Base-by-base conservation (phyloP, 2,329 filamentous ascomycete species). In the Diaporthe humulicola region DNA sequence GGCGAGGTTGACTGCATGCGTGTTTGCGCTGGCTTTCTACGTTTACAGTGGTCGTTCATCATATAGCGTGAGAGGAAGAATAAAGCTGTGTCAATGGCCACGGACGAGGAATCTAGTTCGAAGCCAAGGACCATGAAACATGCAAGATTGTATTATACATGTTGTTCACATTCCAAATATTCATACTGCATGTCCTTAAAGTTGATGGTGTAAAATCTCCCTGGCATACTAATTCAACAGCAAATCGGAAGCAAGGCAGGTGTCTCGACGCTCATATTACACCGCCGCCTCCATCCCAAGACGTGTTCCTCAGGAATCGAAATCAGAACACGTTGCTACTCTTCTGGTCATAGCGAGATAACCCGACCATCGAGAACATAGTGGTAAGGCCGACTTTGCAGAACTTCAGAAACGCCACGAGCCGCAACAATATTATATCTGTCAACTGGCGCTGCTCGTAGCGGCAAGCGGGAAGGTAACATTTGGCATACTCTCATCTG, bases 31-130 rank as follows among this genome's bases (percentile, higher is more conserved):
- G 28, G 25, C n/a, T 69, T 73, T 25, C 60, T 66, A 50, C 45
- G 17, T 69, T 69, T 33, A 71, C 64, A 54, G 67, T 76, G 56
- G 64, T 75, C 71, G 60, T 71, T 70, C 40, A 40, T 50, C 58
- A 60, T 66, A 72, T 67, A 64, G 73, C 60, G 71, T 45, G 74
- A 61, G 70, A 40, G 45, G 70, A 54, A 48, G 57, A 33, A 54
- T 52, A 50, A 64, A 50, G 45, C 54, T 42, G 60, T 64, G 70
- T 28, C 38, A 42, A 42, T 19, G 28, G 45, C 38, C 56, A 38
- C 48, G 28, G 36, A 64, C 38, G 70, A 42, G 64, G 42, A 33
- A 36, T 30, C 36, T 52, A 48, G 48, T 54, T 33, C 70, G 19
- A 67, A 57, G 45, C 52, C 61, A 64, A 60, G 70, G 54, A 36